Conservation (phyloP, 345 rosid genomes). For the Eutrema heterophyllum region DNA sequence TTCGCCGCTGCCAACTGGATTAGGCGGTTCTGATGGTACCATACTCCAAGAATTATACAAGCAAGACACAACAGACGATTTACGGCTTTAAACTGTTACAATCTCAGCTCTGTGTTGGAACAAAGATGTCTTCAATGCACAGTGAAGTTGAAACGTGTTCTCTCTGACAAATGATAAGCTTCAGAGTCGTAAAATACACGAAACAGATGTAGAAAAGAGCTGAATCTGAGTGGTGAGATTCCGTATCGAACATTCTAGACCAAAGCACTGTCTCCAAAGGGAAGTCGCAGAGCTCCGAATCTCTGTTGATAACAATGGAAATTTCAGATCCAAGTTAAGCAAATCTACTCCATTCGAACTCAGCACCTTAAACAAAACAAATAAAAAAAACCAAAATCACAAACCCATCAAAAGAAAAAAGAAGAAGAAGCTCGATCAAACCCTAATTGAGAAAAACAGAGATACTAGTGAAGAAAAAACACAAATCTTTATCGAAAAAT, state of each 20-base stretch:
- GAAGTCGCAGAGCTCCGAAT: neutral
- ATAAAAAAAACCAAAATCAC: constrained; percentile 13
- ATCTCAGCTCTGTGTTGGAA: constrained; percentile 37
- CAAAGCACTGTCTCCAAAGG: neutral
- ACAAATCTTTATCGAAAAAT: constrained; percentile 3
- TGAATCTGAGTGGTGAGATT: constrained; percentile 25
- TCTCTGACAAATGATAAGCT: constrained; percentile 15
- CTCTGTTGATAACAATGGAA: neutral
- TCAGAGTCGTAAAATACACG: constrained; percentile 15
- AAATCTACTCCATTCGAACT: constrained; percentile 20
- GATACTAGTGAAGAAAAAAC: neutral
- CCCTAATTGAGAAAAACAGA: constrained; percentile 25
- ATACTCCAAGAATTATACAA: constrained; percentile 40
- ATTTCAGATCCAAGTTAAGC: constrained; percentile 26
- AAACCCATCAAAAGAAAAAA: neutral
- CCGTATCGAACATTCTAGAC: constrained; percentile 28
- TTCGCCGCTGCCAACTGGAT: constrained; percentile 76
- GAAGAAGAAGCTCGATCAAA: constrained; percentile 38
- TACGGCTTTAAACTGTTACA: constrained; percentile 12
- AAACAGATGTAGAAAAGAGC: neutral
- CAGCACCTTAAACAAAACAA: constrained; percentile 4
- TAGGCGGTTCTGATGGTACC: constrained; percentile 83
- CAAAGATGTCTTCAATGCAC: constrained; percentile 39
- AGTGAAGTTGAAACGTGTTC: constrained; percentile 12
- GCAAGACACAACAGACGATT: neutral